A percentile compares a stretch with the other conserved stretches of the same genome.
These are phyloP conservation scores for Tetradesmus lagerheimii DNA, from an alignment of 139 green algal species.

Conservation along the genomic window DNA sequence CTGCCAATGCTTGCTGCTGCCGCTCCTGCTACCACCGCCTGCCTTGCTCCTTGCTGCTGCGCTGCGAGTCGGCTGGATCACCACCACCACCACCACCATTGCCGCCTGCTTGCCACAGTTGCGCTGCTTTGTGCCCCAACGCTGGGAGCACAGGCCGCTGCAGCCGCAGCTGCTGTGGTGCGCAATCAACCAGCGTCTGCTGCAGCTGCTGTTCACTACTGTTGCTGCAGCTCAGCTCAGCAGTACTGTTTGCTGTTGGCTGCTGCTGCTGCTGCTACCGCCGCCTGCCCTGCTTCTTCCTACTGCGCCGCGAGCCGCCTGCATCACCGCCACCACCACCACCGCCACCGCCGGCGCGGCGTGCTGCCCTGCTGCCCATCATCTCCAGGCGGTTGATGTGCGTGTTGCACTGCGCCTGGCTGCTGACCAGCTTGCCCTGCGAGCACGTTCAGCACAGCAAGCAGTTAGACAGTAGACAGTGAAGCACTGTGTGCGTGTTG, in stretches of 20 bases:
- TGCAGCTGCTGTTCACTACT: too few species aligned
- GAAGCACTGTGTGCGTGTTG: slow-evolving; percentile 31
- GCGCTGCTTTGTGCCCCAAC: too few species aligned
- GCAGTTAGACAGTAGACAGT: too few species aligned
- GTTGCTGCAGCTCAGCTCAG: too few species aligned
- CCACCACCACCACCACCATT: too few species aligned
- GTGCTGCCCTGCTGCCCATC: not conserved
- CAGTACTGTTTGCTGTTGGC: too few species aligned
- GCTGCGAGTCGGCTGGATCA: not conserved
- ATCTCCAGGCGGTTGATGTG: slow-evolving; percentile 15
- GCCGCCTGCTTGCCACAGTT: not conserved
- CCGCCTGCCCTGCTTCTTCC: slow-evolving; percentile 14
- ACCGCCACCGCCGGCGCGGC: not conserved
- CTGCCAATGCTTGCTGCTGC: not conserved
- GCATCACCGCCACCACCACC: not conserved
- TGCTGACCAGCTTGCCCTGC: slow-evolving; percentile 3
- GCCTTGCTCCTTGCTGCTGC: not conserved
- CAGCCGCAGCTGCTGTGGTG: too few species aligned
- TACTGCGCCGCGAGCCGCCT: not conserved
- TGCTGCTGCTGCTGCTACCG: not conserved
- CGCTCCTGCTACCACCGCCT: not conserved
- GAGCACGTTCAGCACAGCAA: too few species aligned
- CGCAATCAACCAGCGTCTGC: too few species aligned
- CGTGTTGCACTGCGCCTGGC: not conserved
- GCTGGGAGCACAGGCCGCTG: too few species aligned